Percentiles rank a stretch among this genome's conserved stretches.
Evolutionary conservation across 106 monocot genomes (phyloP).

Genomic region (Gastrodia elata): DNA sequence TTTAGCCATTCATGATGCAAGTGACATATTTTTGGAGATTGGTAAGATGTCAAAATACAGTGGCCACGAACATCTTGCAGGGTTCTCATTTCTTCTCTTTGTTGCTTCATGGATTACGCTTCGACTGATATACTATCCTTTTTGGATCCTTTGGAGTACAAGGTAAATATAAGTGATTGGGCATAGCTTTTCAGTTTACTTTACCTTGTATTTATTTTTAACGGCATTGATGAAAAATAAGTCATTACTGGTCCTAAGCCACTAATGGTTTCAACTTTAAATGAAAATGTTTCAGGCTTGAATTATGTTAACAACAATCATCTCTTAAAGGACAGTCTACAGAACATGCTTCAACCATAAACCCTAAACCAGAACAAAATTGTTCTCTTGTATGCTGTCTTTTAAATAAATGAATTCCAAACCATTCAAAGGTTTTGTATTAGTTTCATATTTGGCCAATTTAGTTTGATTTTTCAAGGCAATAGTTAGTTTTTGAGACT

Average conservation of each 20-base stretch:
- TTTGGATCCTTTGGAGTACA: constrained; percentile 89
- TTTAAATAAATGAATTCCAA: too few relatives aligned
- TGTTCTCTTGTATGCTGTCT: too few relatives aligned
- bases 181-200: not conserved
- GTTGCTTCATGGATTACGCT: constrained; percentile 65
- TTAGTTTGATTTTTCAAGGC: too few relatives aligned
- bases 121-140: constrained; percentile 72
- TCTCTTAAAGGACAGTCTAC: too few relatives aligned
- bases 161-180: constrained; percentile 33
- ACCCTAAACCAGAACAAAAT: too few relatives aligned
- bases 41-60: constrained; percentile 96
- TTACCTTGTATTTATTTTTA: not conserved
- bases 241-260: not conserved
- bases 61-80: constrained; percentile 54
- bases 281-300: not conserved
- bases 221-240: not conserved
- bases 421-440: too few relatives aligned
- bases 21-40: constrained; percentile 83
- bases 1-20: constrained; percentile 90
- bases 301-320: not conserved
- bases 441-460: too few relatives aligned
- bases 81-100: constrained; percentile 54
- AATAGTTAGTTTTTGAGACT: too few relatives aligned
- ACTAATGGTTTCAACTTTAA: not conserved
- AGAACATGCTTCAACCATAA: too few relatives aligned